phyloP scores from a whole-genome alignment of 2,329 filamentous ascomycete species.

The Knufia fluminis region DNA sequence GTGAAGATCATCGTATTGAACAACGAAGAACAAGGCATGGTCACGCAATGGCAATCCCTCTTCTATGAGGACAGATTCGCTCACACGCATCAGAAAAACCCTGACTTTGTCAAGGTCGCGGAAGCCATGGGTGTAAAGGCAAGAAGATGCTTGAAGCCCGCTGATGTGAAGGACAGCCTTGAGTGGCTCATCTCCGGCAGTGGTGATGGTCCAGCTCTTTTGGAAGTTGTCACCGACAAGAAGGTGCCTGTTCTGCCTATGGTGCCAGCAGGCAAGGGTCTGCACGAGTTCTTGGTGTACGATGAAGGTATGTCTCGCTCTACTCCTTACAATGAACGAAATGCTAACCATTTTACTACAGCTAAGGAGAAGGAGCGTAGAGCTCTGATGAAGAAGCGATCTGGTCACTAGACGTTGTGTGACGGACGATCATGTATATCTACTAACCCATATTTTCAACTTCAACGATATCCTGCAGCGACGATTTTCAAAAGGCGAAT shows the following conservation, averaged over 20 bases:
- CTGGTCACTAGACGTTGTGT: constrained; percentile 25
- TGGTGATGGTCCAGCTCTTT: constrained; percentile 71
- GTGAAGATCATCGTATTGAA: constrained; percentile 92
- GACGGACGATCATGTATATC: background rate
- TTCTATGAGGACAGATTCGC: constrained; percentile 92
- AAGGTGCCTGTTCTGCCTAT: constrained; percentile 83
- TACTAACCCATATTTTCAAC: background rate
- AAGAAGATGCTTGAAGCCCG: constrained; percentile 60
- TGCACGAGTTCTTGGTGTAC: constrained; percentile 90
- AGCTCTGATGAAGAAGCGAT: constrained; percentile 58
- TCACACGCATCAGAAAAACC: constrained; percentile 89
- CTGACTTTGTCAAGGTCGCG: constrained; percentile 88
- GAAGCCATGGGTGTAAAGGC: constrained; percentile 84
- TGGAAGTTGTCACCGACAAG: constrained; percentile 77
- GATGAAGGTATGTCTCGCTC: constrained; percentile 56
- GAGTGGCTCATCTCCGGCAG: constrained; percentile 74
- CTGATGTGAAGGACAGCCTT: constrained; percentile 66
- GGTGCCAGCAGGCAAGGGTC: constrained; percentile 77
- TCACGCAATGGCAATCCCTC: constrained; percentile 95
- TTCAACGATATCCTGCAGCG: background rate
- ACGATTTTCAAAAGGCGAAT: background rate
- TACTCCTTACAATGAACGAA: constrained; percentile 2
- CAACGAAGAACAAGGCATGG: constrained; percentile 98
- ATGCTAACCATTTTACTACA: constrained; percentile 28
- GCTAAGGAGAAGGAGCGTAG: constrained; percentile 60